Conservation (phyloP, 1,284 basidiomycete genomes). For the Malassezia sp. region DNA sequence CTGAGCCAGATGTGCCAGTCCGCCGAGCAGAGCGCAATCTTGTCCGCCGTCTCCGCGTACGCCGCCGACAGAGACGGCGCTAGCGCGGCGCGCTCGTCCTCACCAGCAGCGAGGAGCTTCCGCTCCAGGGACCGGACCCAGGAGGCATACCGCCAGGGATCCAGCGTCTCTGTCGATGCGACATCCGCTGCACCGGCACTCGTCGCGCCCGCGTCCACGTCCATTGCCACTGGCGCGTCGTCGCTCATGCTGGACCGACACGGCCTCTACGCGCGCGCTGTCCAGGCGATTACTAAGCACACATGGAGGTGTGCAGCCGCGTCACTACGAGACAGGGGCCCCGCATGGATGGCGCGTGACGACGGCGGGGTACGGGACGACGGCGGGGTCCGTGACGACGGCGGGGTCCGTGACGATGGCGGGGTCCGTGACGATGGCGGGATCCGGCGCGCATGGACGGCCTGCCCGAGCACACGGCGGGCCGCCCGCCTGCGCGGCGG, state of each 20-base stretch:
- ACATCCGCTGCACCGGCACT: not conserved
- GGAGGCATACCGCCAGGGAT: slow-evolving; percentile 11
- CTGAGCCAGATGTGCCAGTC: slow-evolving; percentile 18
- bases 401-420: too few relatives aligned
- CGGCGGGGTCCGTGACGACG: too few relatives aligned
- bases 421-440: too few relatives aligned
- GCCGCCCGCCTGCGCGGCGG: too few relatives aligned
- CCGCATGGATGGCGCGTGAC: too few relatives aligned
- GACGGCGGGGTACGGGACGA: too few relatives aligned
- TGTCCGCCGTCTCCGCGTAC: not conserved
- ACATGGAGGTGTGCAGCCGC: too few relatives aligned
- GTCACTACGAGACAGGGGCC: too few relatives aligned
- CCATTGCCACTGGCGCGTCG: slow-evolving; percentile 4
- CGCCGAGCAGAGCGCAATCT: slow-evolving; percentile 6
- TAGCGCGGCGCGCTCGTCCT: not conserved
- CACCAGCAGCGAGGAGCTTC: slow-evolving; percentile 3
- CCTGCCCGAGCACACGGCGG: too few relatives aligned
- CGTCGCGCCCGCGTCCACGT: not conserved
- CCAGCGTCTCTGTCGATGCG: slow-evolving; percentile 4
- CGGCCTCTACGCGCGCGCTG: not conserved
- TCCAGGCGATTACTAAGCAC: slow-evolving; percentile 4
- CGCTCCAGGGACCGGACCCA: slow-evolving; percentile 8
- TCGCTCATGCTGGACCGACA: slow-evolving; percentile 2
- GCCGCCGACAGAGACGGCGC: not conserved
- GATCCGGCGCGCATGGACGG: too few relatives aligned